Evolutionary conservation across 2,329 filamentous ascomycete genomes (phyloP), one percentile per base, ranked within the genome.

Genomic region (Cercospora nicotianae): DNA sequence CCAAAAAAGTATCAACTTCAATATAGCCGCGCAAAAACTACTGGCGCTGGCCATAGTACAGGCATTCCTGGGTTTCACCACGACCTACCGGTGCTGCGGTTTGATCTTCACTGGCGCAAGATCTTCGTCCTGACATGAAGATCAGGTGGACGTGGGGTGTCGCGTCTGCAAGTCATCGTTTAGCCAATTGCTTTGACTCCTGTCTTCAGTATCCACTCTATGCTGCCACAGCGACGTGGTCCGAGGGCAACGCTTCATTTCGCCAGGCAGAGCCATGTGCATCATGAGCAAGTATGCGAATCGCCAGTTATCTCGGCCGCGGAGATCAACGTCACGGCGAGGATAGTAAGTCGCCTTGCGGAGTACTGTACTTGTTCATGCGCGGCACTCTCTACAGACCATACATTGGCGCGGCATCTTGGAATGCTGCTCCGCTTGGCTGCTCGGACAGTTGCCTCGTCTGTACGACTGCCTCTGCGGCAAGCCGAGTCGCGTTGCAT

Each of bases 31-130:
- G 45, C 45, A 23, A 12, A 51, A 51, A 23, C 9, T 23, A 51
- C 45, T 51, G 45, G 45, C 18, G 45, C 20, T 51, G 45, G 20
- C 45, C 18, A 51, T 51, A 51, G 45, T 20, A 51, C 45, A 51
- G 45, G 45, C 45, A 51, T 51, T 51, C 45, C 45, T 51, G 45
- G 45, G 45, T 51, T 51, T 51, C 45, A 51, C 45, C 45, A 51
- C 20, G n/a, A 51, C 45, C 45, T 51, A 20, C 45, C 45, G 45
- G 45, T 51, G 45, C 45, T 20, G 45, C 18, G 45, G n/a, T 20
- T 51, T 51, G 45, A 51, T 51, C 45, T 51, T 51, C 45, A 51
- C 45, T 51, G 45, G 45, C 45, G 45, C 45, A 51, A 51, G 45
- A 51, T 51, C 45, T 20, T 51, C 45, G 45, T 20, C 45, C 45